phyloP scores from a whole-genome alignment of 768 basidiomycete genomes.

The Lactarius deliciosus region DNA sequence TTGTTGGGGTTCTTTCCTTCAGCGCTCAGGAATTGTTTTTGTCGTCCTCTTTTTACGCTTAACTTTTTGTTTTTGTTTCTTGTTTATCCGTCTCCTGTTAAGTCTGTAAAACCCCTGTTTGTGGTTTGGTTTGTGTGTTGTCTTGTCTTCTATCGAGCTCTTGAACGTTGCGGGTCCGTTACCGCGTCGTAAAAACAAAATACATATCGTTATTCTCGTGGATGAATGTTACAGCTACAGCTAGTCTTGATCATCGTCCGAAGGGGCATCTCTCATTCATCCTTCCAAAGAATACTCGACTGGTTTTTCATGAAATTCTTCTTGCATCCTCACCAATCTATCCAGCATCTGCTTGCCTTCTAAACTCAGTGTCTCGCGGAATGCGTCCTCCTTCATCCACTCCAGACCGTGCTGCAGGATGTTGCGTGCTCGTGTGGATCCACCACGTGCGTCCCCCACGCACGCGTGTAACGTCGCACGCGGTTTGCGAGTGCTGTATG shows the following conservation, averaged over 20 bases:
- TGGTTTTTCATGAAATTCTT: constrained; percentile 37
- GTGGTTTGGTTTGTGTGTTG: not conserved
- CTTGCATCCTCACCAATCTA: constrained; percentile 56
- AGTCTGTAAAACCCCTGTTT: constrained; percentile 18
- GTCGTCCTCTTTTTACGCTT: not conserved
- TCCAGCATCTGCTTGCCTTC: constrained; percentile 56
- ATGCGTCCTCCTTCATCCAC: constrained; percentile 63
- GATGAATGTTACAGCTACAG: constrained; percentile 8
- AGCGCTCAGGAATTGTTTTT: no score
- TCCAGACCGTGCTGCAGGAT: constrained; percentile 70
- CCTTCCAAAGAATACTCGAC: constrained; percentile 54
- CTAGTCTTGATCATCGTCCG: not conserved
- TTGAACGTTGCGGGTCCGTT: constrained; percentile 7
- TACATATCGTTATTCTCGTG: constrained; percentile 24
- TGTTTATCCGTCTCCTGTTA: constrained; percentile 17
- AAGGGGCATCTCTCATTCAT: constrained; percentile 1
- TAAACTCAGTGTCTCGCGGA: constrained; percentile 47
- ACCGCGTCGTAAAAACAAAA: constrained; percentile 17
- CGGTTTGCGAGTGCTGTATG: constrained; percentile 49
- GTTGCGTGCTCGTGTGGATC: constrained; percentile 63
- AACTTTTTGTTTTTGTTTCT: constrained; percentile 2
- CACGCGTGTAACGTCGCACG: constrained; percentile 71
- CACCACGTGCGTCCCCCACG: constrained; percentile 63
- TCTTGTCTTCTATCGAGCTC: constrained; percentile 7
- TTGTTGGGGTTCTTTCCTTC: not conserved